A percentile compares a stretch with the other conserved stretches of the same genome.
Evolutionary conservation across 1,284 basidiomycete genomes (phyloP).

Genomic region (Xanthoconium separans): DNA sequence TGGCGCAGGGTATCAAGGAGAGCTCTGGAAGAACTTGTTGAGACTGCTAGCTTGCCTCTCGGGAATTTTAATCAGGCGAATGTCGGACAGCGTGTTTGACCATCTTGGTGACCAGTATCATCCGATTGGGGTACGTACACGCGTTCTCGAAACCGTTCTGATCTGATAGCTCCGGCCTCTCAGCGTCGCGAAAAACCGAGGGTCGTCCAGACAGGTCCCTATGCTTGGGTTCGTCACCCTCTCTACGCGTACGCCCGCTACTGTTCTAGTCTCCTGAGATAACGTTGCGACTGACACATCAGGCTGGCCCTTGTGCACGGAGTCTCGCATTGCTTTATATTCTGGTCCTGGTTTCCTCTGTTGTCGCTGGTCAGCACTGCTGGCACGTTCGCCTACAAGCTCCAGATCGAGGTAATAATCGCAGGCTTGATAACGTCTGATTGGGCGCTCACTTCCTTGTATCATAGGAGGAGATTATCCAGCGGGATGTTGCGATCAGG

Average conservation of each 20-base stretch:
- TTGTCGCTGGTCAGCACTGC: slow-evolving; percentile 21
- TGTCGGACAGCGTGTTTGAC: not conserved
- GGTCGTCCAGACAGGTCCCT: slow-evolving; percentile 35
- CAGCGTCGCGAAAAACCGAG: slow-evolving; percentile 34
- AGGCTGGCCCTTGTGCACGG: slow-evolving; percentile 26
- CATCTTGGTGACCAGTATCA: slow-evolving; percentile 16
- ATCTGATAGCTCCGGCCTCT: too few species aligned
- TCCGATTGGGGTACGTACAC: slow-evolving; percentile 13
- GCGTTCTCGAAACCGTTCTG: too few species aligned
- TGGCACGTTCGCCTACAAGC: slow-evolving; percentile 27
- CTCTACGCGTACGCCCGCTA: slow-evolving; percentile 18
- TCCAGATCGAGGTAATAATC: slow-evolving; percentile 32
- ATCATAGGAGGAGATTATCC: slow-evolving; percentile 17
- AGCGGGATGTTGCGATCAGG: slow-evolving; percentile 11
- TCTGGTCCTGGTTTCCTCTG: slow-evolving; percentile 34
- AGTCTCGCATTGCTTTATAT: slow-evolving; percentile 25
- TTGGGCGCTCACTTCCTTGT: not conserved
- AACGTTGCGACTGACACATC: not conserved
- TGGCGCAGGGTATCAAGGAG: not conserved
- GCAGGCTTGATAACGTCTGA: too few species aligned
- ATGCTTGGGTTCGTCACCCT: slow-evolving; percentile 34
- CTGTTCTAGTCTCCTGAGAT: not conserved
- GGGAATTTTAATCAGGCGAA: not conserved
- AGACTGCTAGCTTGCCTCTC: slow-evolving; percentile 14
- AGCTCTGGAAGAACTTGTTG: not conserved